Evolutionary conservation across 2,329 filamentous ascomycete genomes (phyloP), one percentile per base, ranked within the genome.

Genomic region (Botryotinia globosa): DNA sequence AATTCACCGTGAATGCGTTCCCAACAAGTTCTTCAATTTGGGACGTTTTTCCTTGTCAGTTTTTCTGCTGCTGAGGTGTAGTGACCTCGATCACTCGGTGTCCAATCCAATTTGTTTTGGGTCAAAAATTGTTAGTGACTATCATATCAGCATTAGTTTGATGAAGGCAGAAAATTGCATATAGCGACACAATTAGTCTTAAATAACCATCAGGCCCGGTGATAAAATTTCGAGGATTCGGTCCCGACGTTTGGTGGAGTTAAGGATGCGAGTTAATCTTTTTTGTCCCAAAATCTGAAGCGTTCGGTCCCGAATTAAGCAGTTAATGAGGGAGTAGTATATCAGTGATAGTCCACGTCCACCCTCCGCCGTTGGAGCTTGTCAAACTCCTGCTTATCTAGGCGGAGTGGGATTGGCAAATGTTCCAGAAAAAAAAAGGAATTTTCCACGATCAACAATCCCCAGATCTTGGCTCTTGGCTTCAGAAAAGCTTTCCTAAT

Each of bases 401-500:
- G 45, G 44, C 44, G 14, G 61, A 29, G 63, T n/a, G 32, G 22
- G 2, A 37, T n/a, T 25, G 44, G 44, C 12, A 66, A 29, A 37
- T 66, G 44, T 45, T 39, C 20, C 7, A 66, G 64, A 48, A 39
- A 14, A 12, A 18, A 18, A 18, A n/a, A n/a, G 45, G 16, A 66
- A 54, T 18, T 18, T 18, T 51, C 48, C 8, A 45, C 44, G 44
- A 45, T 12, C 18, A 63, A 42, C 37, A 22, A 10, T 56, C 64
- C 45, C 48, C 48, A 20, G 48, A 56, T 54, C 64, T 67, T 66
- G 45, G 64, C 64, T 51, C 63, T 66, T 66, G 63, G 44, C 45
- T 66, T 37, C 1, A n/a, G 32, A 6, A 20, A 18, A 54, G 51
- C 48, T n/a, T 51, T 37, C 14, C 22, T n/a, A 3, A 45, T 45